phyloP scores from a whole-genome alignment of 2,329 filamentous ascomycete genomes.

The Fusarium decemcellulare region DNA sequence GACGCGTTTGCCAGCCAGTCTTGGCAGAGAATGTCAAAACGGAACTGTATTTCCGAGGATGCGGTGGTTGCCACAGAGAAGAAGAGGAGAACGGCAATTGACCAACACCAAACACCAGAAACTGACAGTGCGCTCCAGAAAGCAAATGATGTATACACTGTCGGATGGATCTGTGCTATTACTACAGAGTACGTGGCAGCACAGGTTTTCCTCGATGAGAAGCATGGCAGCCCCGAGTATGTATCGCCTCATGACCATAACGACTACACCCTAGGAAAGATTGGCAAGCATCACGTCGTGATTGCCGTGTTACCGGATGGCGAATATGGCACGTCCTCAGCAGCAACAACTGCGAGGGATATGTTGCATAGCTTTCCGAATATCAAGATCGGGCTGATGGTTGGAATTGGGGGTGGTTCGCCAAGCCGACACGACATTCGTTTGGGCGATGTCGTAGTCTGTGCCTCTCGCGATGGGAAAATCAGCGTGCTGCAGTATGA shows the following conservation, averaged over 20 bases:
- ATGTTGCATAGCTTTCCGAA: conserved; percentile 51
- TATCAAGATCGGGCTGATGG: conserved; percentile 43
- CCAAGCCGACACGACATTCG: conserved; percentile 53
- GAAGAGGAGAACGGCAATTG: no score
- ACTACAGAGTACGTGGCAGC: conserved; percentile 56
- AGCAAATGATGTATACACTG: conserved; percentile 47
- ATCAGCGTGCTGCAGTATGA: conserved; percentile 42
- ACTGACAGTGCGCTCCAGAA: no score
- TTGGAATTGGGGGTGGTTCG: conserved; percentile 46
- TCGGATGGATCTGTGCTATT: conserved; percentile 62
- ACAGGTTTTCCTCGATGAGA: conserved; percentile 55
- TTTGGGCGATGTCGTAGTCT: conserved; percentile 41
- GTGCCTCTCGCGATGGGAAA: neutral
- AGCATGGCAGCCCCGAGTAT: conserved; percentile 35
- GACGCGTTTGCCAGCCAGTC: no score
- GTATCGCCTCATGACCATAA: conserved; percentile 32
- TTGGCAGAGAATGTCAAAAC: no score
- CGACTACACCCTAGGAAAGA: conserved; percentile 30
- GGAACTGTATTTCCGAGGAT: no score
- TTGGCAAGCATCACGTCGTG: conserved; percentile 36
- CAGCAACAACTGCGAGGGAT: conserved; percentile 44
- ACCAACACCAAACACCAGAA: no score
- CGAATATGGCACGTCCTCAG: conserved; percentile 30
- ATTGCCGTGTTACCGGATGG: conserved; percentile 30
- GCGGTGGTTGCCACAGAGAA: no score